Base-by-base conservation (phyloP, 2,329 filamentous ascomycete species). In the Lachnellula cervina region DNA sequence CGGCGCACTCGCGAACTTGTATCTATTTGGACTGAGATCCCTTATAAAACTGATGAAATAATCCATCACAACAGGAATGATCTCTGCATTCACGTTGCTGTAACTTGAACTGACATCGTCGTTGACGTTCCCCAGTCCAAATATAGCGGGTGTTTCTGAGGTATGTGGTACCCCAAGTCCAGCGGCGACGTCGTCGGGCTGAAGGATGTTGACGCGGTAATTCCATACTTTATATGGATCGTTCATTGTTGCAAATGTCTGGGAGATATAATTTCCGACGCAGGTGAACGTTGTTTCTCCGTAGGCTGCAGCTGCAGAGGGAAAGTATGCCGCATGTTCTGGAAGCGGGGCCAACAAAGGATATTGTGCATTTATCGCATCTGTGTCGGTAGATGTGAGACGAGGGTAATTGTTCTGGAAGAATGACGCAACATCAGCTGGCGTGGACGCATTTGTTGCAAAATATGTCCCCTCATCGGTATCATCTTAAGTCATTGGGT, bases 391-490 rank as follows among this genome's bases (percentile, higher is more conserved):
- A 13, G 57, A 58, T 16, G 70, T 65, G 3, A 75, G 53, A 11
- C 57, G 63, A 4, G 73, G 71, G 51, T 74, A 74, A 50, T 74
- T 71, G 7, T 66, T 44, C 28, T 72, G 59, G 49, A 76, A 73
- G 28, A 71, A 70, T 23, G 67, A 62, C 2, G 72, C 66, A 4
- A 67, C 58, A n/a, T 69, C 56, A 19, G 64, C 59, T 11, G 69
- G 68, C n/a, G 62, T 62, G 16, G 72, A 59, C 4, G 66, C 68
- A n/a, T 72, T 70, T 2, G 68, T 64, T 5, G 71, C 73, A 66
- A 87, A 87, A 4, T 76, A 68, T 0, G 83, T 84, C 32, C 85
- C 86, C 68, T 84, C 85, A 53, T 78, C 69, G 4, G 74, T 75
- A n/a, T 73, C 70, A 58, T 74, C 73, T 64, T 43, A 35, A 25